Evolutionary conservation across 192 early-diverging fungal genomes (phyloP).

Genomic region (Dispira parvispora): DNA sequence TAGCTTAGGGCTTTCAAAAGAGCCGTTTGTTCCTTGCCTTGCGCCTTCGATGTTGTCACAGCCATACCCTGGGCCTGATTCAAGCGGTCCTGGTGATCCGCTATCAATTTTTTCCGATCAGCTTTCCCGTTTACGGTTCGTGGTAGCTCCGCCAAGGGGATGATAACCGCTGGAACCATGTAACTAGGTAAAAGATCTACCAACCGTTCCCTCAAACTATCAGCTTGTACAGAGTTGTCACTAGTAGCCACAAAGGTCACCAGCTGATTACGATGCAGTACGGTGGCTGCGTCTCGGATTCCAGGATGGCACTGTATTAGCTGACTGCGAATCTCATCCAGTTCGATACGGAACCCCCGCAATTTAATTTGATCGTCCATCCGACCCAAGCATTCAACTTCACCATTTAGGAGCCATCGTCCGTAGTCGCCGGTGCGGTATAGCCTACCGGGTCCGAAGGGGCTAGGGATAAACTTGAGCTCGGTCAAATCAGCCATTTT

Average conservation of each 20-base stretch:
- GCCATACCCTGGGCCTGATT: slow-evolving; percentile 29
- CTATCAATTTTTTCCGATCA: slow-evolving; percentile 6
- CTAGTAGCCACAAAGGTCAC: slow-evolving; percentile 37
- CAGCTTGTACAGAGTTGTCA: slow-evolving; percentile 3
- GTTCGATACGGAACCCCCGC: slow-evolving; percentile 20
- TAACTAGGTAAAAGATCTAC: neutral
- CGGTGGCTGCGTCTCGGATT: slow-evolving; percentile 15
- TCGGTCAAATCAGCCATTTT: slow-evolving; percentile 18
- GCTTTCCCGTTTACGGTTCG: neutral
- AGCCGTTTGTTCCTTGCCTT: neutral
- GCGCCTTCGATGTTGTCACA: neutral
- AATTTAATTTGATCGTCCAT: slow-evolving; percentile 22
- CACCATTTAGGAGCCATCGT: slow-evolving; percentile 15
- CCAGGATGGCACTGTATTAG: slow-evolving; percentile 11
- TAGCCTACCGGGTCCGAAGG: slow-evolving; percentile 16
- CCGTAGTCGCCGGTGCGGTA: slow-evolving; percentile 23
- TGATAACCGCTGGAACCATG: slow-evolving; percentile 1
- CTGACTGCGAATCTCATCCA: slow-evolving; percentile 15
- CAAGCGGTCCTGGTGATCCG: slow-evolving; percentile 36
- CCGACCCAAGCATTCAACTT: slow-evolving; percentile 18
- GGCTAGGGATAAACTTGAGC: slow-evolving; percentile 19
- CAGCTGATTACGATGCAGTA: slow-evolving; percentile 31
- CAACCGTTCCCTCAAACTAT: slow-evolving; percentile 26
- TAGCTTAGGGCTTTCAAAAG: neutral
- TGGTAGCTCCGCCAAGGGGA: neutral